Conservation (phyloP, 2,329 filamentous ascomycete genomes). For the Botrytis pseudocinerea region DNA sequence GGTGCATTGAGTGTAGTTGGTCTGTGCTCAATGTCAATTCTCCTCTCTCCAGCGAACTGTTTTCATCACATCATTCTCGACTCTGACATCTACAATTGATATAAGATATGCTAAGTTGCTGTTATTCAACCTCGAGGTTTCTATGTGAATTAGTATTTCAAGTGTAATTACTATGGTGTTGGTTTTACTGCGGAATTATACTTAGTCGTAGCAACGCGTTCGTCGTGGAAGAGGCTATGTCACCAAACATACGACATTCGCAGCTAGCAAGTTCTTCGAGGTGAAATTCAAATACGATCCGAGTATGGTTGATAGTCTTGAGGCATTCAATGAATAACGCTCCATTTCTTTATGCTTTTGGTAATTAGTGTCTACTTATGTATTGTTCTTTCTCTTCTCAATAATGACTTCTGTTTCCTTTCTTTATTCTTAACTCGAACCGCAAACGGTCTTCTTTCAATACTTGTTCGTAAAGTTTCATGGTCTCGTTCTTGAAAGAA, state of each 20-base stretch:
- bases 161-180: neutral
- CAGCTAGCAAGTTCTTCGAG: neutral
- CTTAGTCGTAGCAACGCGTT: too few species aligned
- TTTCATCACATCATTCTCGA: neutral
- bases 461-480: neutral
- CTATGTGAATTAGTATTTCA: neutral
- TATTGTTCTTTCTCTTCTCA: conserved; percentile 4
- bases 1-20: neutral
- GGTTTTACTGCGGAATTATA: neutral
- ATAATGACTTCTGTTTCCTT: neutral
- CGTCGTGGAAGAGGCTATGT: too few species aligned
- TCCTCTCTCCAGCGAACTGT: neutral
- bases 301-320: neutral
- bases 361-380: neutral
- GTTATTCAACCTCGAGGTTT: neutral
- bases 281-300: neutral
- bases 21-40: neutral
- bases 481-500: neutral
- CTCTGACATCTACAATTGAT: neutral
- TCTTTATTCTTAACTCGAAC: conserved; percentile 5
- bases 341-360: neutral
- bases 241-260: neutral
- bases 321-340: neutral
- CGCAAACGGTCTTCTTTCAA: conserved; percentile 17
- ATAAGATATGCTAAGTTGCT: neutral